Conservation (phyloP, 1,284 basidiomycete species). For the Cryptococcus maquisensis region DNA sequence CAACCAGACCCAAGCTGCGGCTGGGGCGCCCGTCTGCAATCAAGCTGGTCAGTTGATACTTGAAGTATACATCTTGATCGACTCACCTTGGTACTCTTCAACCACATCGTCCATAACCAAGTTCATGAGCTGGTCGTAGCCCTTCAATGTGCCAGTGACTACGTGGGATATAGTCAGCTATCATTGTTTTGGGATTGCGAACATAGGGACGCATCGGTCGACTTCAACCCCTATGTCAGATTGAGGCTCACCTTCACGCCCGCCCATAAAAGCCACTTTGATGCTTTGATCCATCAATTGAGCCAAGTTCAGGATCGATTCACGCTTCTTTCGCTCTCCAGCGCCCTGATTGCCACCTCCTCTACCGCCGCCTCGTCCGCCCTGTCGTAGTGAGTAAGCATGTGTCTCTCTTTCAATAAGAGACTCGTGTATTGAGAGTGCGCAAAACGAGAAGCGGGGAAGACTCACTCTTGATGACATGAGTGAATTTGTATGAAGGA, state of each 20-base stretch:
- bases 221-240: background rate
- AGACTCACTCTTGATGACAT: no score
- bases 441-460: no score
- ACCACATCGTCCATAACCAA: slow-evolving; percentile 58
- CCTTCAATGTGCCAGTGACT: slow-evolving; percentile 92
- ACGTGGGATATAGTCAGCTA: background rate
- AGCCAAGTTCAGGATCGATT: slow-evolving; percentile 91
- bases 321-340: slow-evolving; percentile 79
- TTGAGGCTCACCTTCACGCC: slow-evolving; percentile 71
- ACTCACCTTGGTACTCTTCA: slow-evolving; percentile 50
- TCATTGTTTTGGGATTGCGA: background rate
- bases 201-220: background rate
- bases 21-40: slow-evolving; percentile 50
- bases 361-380: slow-evolving; percentile 38
- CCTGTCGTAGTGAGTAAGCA: slow-evolving; percentile 3
- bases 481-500: no score
- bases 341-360: slow-evolving; percentile 32
- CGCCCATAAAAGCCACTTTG: slow-evolving; percentile 93
- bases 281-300: slow-evolving; percentile 91
- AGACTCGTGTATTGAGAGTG: no score
- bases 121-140: slow-evolving; percentile 94
- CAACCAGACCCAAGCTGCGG: slow-evolving; percentile 73
- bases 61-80: slow-evolving; percentile 47
- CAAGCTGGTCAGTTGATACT: slow-evolving; percentile 49
- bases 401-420: no score